Conservation (phyloP, 116 monocot species). For the Posidonia oceanica region DNA sequence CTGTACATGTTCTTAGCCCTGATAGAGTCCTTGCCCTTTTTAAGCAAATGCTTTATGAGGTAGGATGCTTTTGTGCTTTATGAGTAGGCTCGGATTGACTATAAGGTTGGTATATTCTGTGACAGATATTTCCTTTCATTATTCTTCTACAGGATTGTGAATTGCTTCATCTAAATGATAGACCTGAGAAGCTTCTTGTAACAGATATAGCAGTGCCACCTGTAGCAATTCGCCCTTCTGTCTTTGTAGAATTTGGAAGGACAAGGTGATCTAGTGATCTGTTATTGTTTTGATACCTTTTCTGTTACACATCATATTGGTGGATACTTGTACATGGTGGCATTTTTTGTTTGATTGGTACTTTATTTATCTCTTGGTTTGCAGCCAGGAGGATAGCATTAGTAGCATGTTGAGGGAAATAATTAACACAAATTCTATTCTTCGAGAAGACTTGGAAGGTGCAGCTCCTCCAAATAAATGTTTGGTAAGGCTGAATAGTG, state of each 20-base stretch:
- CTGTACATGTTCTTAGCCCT: constrained; percentile 35
- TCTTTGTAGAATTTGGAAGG: constrained; percentile 38
- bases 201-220: constrained; percentile 90
- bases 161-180: constrained; percentile 64
- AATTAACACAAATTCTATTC: constrained; percentile 54
- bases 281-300: not conserved
- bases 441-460: constrained; percentile 60
- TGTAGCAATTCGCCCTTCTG: constrained; percentile 69
- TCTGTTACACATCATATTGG: not conserved
- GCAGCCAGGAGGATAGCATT: constrained; percentile 82
- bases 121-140: not conserved
- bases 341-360: not conserved
- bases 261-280: constrained; percentile 27
- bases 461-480: constrained; percentile 35
- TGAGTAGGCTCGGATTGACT: too few species aligned
- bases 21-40: constrained; percentile 48
- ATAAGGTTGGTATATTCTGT: too few species aligned
- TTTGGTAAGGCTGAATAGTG: constrained; percentile 37
- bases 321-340: not conserved
- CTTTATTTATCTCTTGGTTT: constrained; percentile 13
- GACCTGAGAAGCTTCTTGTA: constrained; percentile 88
- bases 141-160: constrained; percentile 70
- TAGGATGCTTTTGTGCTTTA: constrained; percentile 8
- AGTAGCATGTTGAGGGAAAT: constrained; percentile 62
- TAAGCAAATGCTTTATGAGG: constrained; percentile 81